phyloP scores from a whole-genome alignment of 306 rosid species.

The Datisca glomerata region DNA sequence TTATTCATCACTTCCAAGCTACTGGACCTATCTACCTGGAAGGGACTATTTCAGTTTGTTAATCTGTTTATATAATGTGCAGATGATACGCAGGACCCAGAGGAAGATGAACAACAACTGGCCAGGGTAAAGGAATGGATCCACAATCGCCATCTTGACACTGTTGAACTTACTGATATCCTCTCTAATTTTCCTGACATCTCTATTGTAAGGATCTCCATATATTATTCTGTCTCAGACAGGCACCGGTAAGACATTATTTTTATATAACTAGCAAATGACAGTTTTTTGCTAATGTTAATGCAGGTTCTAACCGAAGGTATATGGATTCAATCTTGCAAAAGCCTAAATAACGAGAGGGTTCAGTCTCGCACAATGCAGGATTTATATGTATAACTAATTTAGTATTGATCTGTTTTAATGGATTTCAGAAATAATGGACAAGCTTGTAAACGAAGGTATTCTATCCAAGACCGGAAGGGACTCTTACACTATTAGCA shows the following conservation, averaged over 20 bases:
- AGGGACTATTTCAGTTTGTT: no score
- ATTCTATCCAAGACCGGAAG: slow-evolving; percentile 45
- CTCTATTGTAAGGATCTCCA: slow-evolving; percentile 48
- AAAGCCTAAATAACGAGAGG: slow-evolving; percentile 4
- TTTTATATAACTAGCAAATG: not conserved
- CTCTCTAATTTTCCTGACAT: slow-evolving; percentile 82
- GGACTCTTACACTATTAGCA: slow-evolving; percentile 47
- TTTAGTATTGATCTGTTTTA: slow-evolving; percentile 6
- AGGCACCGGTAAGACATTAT: no score
- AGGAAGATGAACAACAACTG: slow-evolving; percentile 65
- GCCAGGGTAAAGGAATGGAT: slow-evolving; percentile 81
- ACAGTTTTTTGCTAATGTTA: slow-evolving; percentile 16
- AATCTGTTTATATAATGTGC: slow-evolving; percentile 12
- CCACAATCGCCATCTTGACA: slow-evolving; percentile 37
- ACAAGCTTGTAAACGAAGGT: slow-evolving; percentile 57
- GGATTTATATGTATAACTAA: not conserved
- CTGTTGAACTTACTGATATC: slow-evolving; percentile 58
- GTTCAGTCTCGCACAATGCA: not conserved
- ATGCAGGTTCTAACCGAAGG: slow-evolving; percentile 82
- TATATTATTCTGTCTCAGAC: slow-evolving; percentile 3
- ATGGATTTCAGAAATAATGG: slow-evolving; percentile 55
- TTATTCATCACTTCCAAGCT: slow-evolving; percentile 5
- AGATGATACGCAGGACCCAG: slow-evolving; percentile 77
- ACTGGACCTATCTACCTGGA: slow-evolving; percentile 2
- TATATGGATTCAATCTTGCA: slow-evolving; percentile 15